Conservation (phyloP, 106 monocot species). For the Dioscorea zingiberensis region DNA sequence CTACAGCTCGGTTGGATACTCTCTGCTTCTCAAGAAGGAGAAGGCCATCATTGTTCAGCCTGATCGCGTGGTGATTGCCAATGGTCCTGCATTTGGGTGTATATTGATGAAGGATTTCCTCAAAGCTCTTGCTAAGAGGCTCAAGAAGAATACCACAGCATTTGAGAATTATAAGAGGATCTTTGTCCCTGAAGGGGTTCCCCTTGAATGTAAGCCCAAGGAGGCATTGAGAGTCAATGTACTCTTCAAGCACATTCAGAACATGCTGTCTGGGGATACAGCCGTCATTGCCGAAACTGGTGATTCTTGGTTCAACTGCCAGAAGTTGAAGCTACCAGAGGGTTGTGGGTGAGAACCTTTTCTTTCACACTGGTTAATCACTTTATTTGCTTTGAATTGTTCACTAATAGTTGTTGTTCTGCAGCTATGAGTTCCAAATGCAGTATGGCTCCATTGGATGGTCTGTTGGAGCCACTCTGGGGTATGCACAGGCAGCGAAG, state of each 20-base stretch:
- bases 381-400: too few species aligned
- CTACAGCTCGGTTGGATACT: constrained; percentile 51
- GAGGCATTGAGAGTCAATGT: constrained; percentile 41
- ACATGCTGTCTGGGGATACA: constrained; percentile 22
- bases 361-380: neutral
- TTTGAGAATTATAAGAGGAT: constrained; percentile 38
- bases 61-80: constrained; percentile 30
- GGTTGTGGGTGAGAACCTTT: constrained; percentile 24
- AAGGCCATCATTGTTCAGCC: constrained; percentile 48
- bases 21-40: constrained; percentile 43
- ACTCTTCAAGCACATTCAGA: constrained; percentile 44
- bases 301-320: constrained; percentile 47
- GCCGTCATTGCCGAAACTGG: constrained; percentile 41
- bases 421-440: too few species aligned
- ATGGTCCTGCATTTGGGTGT: constrained; percentile 42
- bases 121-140: constrained; percentile 17
- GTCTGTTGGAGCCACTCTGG: too few species aligned
- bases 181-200: constrained; percentile 27
- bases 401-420: too few species aligned
- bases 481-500: too few species aligned
- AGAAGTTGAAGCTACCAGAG: constrained; percentile 36
- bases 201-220: constrained; percentile 12
- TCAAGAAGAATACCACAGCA: constrained; percentile 37
- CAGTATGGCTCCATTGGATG: too few species aligned
- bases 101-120: constrained; percentile 43